Evolutionary conservation across 2,329 filamentous ascomycete species (phyloP), one percentile per base, ranked within the genome.

Genomic region (Colletotrichum destructivum): DNA sequence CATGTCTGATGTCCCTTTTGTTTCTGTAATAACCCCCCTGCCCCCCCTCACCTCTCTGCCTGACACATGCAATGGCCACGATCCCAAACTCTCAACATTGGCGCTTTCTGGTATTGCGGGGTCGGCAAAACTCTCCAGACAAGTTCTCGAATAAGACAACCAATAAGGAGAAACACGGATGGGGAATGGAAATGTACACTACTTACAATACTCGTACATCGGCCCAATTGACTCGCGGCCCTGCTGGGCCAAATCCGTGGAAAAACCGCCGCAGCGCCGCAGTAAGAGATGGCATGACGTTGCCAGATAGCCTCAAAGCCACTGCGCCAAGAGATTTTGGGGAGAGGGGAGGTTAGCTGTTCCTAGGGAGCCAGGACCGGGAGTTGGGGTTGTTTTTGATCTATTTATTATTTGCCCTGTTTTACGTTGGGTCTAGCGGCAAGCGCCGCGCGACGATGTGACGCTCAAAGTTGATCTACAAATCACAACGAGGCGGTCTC

Each of bases 281-380:
- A 55, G 18, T 6, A 15, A 12, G 8, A 38, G 35, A n/a, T 12
- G 18, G 35, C 35, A n/a, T 38, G 35, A 38, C 11, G 16, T 31
- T 56, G 18, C 18, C 18, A 40, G 54, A 40, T 21, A 56, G 31
- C 54, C 18, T 56, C 54, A 56, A 40, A 56, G 54, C 35, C 54
- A 56, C 11, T 12, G 5, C 54, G 35, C 35, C 31, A 16, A 40
- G 54, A 7, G 1, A 21, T n/a, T 3, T 3, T 21, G 4, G n/a
- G 8, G 31, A 2, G 31, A 9, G 8, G 31, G 31, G 31, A 8
- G 31, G 31, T 2, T 0, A 9, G 31, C 47, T 49, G 21, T 23
- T 23, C n/a, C 47, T 23, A 49, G 47, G n/a, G 2, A 21, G 9
- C 52, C 52, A 21, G 13, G 5, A 40, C 35, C 18, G 6, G 8